Base-by-base conservation (phyloP, 306 rosid species). In the Dicorynia guianensis region DNA sequence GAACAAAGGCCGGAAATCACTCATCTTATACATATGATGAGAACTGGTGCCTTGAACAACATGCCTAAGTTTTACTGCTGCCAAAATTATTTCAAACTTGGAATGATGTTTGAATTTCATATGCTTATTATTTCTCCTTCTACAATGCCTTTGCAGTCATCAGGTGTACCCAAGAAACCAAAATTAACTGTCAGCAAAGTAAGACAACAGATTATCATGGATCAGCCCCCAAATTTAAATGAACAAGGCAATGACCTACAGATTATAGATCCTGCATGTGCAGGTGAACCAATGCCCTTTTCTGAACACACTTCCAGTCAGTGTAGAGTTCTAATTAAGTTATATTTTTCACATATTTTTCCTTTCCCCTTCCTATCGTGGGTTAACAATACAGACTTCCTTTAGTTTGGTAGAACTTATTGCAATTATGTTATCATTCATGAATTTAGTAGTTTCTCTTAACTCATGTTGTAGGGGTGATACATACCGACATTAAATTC, bases 81-180 rank as follows among this genome's bases (percentile, higher is more conserved):
- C 30, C 2, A 2, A 25, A 25, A 25, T 25, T 25, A 25, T 25
- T 25, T 25, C 30, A 25, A 25, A 25, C 30, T 25, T 25, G 30
- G 30, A 25, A 6, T 68, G 62, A 35, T 40, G 8, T 68, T 19
- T 3, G 47, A 25, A 60, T n/a, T 34, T 11, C 46, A 18, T 35
- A 17, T 67, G 25, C 48, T 36, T 34, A 1, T 36, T 35, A 81
- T 62, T 63, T 57, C 68, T 33, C 38, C 57, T 2, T 69, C 48
- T 64, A 15, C 34, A 9, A 34, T 72, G 71, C 25, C 69, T 43
- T 87, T 5, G 67, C 75, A 84, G 90, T 76, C 91, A 25, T 67
- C 62, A 9, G 49, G 33, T 72, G 85, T 60, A 46, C 62, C 76
- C 79, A 59, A 78, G 79, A 86, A 78, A 81, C 80, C 82, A 81